Percentiles rank a stretch among this genome's conserved stretches.
Evolutionary conservation across 2,329 filamentous ascomycete genomes (phyloP).

Genomic region (Fusarium oxysporum): DNA sequence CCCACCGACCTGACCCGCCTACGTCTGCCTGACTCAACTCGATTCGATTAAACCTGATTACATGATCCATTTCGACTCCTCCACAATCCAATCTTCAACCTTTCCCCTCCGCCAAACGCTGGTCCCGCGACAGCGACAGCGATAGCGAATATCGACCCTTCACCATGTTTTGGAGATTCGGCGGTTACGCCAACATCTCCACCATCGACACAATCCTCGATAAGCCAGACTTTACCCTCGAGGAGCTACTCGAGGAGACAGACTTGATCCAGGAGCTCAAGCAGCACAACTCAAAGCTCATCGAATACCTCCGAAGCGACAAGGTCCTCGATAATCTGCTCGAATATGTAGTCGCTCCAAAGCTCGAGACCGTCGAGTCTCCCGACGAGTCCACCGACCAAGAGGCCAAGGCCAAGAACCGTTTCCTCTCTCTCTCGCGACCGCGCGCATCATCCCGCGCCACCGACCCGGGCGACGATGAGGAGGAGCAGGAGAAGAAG

Average conservation of each 20-base stretch:
- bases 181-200: slow-evolving; percentile 97
- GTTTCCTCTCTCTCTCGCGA: slow-evolving; percentile 61
- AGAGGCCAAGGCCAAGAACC: slow-evolving; percentile 60
- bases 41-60: slow-evolving; percentile 35
- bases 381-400: slow-evolving; percentile 64
- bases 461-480: slow-evolving; percentile 61
- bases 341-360: slow-evolving; percentile 89
- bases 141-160: slow-evolving; percentile 51
- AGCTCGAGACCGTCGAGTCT: slow-evolving; percentile 67
- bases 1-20: slow-evolving; percentile 37
- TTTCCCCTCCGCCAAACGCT: slow-evolving; percentile 36
- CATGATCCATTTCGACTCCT: slow-evolving; percentile 45
- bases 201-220: slow-evolving; percentile 97
- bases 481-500: slow-evolving; percentile 88
- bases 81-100: slow-evolving; percentile 31
- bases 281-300: slow-evolving; percentile 96
- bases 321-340: slow-evolving; percentile 85
- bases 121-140: slow-evolving; percentile 49
- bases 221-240: slow-evolving; percentile 93
- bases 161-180: slow-evolving; percentile 99
- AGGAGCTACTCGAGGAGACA: slow-evolving; percentile 95
- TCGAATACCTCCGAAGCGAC: slow-evolving; percentile 93
- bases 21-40: slow-evolving; percentile 30
- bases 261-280: slow-evolving; percentile 98
- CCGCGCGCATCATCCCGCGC: slow-evolving; percentile 65